phyloP scores from a whole-genome alignment of 768 basidiomycete species.

The Podaxis sp. region DNA sequence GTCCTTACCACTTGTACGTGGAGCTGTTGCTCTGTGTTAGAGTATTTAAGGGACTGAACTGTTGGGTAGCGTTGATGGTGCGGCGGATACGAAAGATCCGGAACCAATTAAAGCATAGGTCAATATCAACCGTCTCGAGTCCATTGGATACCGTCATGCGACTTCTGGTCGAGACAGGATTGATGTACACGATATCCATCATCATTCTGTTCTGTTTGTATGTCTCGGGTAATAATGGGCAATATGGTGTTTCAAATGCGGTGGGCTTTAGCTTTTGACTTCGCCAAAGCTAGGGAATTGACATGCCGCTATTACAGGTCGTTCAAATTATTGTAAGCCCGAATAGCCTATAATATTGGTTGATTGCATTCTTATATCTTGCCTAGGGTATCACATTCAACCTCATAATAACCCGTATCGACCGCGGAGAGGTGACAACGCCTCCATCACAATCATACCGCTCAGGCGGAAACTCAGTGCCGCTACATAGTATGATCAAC shows the following conservation, averaged over 20 bases:
- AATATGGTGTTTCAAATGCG: slow-evolving; percentile 38
- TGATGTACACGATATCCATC: slow-evolving; percentile 37
- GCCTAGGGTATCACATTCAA: slow-evolving; percentile 33
- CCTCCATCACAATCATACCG: slow-evolving; percentile 5
- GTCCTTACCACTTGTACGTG: slow-evolving; percentile 36
- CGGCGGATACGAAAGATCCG: slow-evolving; percentile 35
- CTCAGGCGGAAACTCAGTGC: slow-evolving; percentile 12
- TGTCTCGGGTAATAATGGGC: slow-evolving; percentile 34
- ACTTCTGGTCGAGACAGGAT: slow-evolving; percentile 38
- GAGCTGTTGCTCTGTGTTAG: not conserved
- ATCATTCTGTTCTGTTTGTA: slow-evolving; percentile 35
- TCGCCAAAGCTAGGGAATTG: not conserved
- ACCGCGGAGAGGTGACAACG: slow-evolving; percentile 23
- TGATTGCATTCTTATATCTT: not conserved
- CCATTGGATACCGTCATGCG: slow-evolving; percentile 30
- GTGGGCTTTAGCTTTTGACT: slow-evolving; percentile 25
- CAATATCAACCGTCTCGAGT: slow-evolving; percentile 18
- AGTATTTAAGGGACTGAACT: not conserved
- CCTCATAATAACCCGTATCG: slow-evolving; percentile 29
- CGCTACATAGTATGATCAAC: slow-evolving; percentile 29
- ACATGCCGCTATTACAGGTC: slow-evolving; percentile 25
- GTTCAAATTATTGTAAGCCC: slow-evolving; percentile 41
- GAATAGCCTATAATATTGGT: not conserved
- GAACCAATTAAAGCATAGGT: slow-evolving; percentile 25
- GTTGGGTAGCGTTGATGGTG: slow-evolving; percentile 34